Evolutionary conservation across 2,329 filamentous ascomycete genomes (phyloP).

Genomic region (Penicillium freii): DNA sequence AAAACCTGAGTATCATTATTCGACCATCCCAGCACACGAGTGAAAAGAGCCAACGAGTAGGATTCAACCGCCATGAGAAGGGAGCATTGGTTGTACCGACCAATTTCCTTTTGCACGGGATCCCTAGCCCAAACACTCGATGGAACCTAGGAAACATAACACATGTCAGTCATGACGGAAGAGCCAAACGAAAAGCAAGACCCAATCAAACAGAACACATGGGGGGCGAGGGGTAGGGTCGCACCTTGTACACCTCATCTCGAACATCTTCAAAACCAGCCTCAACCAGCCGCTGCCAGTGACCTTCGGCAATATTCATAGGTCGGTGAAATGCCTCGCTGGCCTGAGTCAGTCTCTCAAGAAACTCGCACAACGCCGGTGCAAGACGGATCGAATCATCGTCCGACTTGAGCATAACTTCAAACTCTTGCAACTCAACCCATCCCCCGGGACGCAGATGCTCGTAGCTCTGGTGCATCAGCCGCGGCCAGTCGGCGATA

Average conservation of each 20-base stretch:
- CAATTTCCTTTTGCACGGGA: constrained; percentile 45
- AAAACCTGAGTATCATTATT: constrained; percentile 41
- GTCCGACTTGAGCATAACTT: constrained; percentile 31
- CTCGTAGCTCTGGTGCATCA: constrained; percentile 24
- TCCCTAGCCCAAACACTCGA: constrained; percentile 52
- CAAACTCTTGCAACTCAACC: constrained; percentile 48
- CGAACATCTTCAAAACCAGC: constrained; percentile 56
- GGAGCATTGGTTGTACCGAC: constrained; percentile 31
- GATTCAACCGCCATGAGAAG: constrained; percentile 33
- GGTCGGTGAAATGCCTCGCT: constrained; percentile 35
- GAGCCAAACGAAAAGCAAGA: not conserved
- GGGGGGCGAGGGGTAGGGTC: not conserved
- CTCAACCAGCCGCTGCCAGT: constrained; percentile 47
- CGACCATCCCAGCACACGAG: constrained; percentile 37
- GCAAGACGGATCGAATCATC: constrained; percentile 30
- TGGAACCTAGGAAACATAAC: constrained; percentile 38
- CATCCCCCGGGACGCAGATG: constrained; percentile 51
- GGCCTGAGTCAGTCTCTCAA: constrained; percentile 28
- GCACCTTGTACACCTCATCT: constrained; percentile 47
- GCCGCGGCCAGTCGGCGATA: constrained; percentile 30
- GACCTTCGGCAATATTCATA: constrained; percentile 36
- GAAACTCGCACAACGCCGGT: constrained; percentile 28
- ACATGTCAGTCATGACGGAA: not conserved
- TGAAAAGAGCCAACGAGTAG: constrained; percentile 33
- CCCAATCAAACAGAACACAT: not conserved